Percentiles rank a stretch among this genome's conserved stretches.
Evolutionary conservation across 2,329 filamentous ascomycete genomes (phyloP).

Genomic region (Chaetomium sp.): DNA sequence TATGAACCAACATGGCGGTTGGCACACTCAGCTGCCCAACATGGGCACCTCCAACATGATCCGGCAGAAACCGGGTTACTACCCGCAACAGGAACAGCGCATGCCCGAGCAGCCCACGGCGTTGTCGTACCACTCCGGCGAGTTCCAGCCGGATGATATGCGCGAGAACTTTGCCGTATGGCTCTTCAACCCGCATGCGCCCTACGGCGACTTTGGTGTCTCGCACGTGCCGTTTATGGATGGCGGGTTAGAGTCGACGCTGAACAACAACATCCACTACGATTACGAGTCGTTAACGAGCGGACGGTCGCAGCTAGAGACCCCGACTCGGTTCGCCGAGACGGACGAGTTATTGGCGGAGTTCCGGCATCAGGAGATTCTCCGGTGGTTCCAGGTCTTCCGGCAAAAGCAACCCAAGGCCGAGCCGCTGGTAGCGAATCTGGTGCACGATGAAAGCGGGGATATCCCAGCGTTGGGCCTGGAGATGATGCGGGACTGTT

Average conservation of each 20-base stretch:
- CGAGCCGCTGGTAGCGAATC: slow-evolving; percentile 28
- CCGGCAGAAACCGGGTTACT: slow-evolving; percentile 34
- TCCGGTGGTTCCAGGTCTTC: slow-evolving; percentile 39
- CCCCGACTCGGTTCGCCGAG: slow-evolving; percentile 34
- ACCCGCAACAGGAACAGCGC: slow-evolving; percentile 26
- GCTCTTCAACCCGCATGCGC: slow-evolving; percentile 43
- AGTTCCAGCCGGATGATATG: slow-evolving; percentile 32
- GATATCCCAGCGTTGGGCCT: slow-evolving; percentile 53
- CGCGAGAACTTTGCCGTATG: slow-evolving; percentile 44
- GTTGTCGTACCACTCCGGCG: slow-evolving; percentile 30
- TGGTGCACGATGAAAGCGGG: slow-evolving; percentile 36
- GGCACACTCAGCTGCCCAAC: slow-evolving; percentile 32
- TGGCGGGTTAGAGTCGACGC: slow-evolving; percentile 43
- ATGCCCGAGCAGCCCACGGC: slow-evolving; percentile 31
- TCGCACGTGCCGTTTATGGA: slow-evolving; percentile 42
- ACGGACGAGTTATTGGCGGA: slow-evolving; percentile 41
- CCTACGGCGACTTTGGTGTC: slow-evolving; percentile 37
- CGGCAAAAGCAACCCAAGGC: slow-evolving; percentile 38
- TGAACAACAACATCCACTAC: slow-evolving; percentile 46
- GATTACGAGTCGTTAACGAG: slow-evolving; percentile 46
- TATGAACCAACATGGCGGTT: slow-evolving; percentile 26
- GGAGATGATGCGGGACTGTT: slow-evolving; percentile 77
- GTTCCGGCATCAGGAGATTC: slow-evolving; percentile 38
- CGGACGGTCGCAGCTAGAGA: slow-evolving; percentile 39
- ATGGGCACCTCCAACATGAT: slow-evolving; percentile 30